Conservation (phyloP, 2,329 filamentous ascomycete genomes). For the Lasiodiplodia sp. region DNA sequence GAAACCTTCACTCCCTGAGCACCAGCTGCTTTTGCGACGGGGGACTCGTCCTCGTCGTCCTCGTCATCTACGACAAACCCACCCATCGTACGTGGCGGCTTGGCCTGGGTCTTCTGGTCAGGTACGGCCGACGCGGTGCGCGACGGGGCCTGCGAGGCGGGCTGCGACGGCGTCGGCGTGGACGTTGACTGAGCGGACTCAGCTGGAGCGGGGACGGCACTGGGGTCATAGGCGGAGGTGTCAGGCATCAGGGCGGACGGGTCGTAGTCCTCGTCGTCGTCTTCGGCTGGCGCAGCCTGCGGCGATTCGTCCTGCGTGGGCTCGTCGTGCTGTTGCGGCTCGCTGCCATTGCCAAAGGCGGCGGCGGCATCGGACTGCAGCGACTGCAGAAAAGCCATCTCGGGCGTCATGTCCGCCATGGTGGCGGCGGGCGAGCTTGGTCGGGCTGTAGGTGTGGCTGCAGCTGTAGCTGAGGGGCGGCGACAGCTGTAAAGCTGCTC, state of each 20-base stretch:
- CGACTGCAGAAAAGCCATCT: constrained; percentile 61
- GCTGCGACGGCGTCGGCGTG: constrained; percentile 39
- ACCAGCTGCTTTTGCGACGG: constrained; percentile 58
- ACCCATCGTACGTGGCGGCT: constrained; percentile 62
- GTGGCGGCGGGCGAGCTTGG: neutral
- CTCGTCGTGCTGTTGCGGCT: constrained; percentile 32
- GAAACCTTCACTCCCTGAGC: constrained; percentile 57
- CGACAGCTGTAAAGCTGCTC: constrained; percentile 16
- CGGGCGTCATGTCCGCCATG: constrained; percentile 63
- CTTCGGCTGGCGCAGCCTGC: constrained; percentile 33
- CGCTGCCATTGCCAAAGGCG: constrained; percentile 47
- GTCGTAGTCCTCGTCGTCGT: constrained; percentile 45
- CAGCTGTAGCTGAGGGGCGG: constrained; percentile 15
- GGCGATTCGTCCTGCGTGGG: constrained; percentile 35
- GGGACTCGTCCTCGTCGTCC: constrained; percentile 62
- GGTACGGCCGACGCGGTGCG: constrained; percentile 32
- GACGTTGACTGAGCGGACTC: constrained; percentile 39
- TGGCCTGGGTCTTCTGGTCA: constrained; percentile 37
- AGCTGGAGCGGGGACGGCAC: constrained; percentile 26
- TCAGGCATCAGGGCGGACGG: constrained; percentile 40
- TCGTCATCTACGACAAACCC: constrained; percentile 71
- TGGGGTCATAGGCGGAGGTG: constrained; percentile 35
- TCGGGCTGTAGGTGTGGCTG: constrained; percentile 8
- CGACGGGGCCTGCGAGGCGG: constrained; percentile 33
- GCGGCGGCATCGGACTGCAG: constrained; percentile 54